A percentile compares a stretch with the other conserved stretches of the same genome.
Conservation (phyloP, 2,329 filamentous ascomycete genomes). For the Xylaria sp. region DNA sequence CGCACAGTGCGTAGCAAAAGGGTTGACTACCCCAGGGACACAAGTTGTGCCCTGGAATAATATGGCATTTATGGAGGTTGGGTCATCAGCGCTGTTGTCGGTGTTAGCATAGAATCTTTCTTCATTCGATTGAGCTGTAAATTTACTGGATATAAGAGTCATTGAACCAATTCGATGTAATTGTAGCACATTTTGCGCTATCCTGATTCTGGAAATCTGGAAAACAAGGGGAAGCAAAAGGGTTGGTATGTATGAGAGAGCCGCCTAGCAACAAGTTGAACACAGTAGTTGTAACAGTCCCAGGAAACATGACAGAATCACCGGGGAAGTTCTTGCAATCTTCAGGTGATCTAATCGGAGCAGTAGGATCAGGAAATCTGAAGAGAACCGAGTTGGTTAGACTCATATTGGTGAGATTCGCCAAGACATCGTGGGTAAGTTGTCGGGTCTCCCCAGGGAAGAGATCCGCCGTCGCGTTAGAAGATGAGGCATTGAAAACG, state of each 20-base stretch:
- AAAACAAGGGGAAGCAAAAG: constrained; percentile 45
- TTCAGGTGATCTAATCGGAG: constrained; percentile 37
- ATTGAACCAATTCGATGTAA: constrained; percentile 44
- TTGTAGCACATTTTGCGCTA: constrained; percentile 41
- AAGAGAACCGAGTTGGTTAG: constrained; percentile 44
- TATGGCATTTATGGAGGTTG: constrained; percentile 46
- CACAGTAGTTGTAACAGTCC: constrained; percentile 40
- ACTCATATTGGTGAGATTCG: constrained; percentile 44
- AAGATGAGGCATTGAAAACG: constrained; percentile 40
- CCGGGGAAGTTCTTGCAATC: constrained; percentile 45
- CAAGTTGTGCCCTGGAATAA: constrained; percentile 44
- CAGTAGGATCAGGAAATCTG: constrained; percentile 40
- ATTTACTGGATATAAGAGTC: constrained; percentile 44
- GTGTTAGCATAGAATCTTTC: constrained; percentile 11
- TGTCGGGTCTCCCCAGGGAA: constrained; percentile 45
- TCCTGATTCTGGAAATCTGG: constrained; percentile 44
- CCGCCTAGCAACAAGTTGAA: constrained; percentile 45
- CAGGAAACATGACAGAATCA: constrained; percentile 44
- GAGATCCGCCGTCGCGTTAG: constrained; percentile 44
- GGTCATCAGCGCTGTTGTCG: constrained; percentile 42
- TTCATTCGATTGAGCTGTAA: neutral
- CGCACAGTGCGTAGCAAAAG: constrained; percentile 41
- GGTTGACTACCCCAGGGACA: constrained; percentile 44
- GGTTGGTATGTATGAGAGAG: constrained; percentile 44
- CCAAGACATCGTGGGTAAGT: constrained; percentile 42